phyloP scores from a whole-genome alignment of 345 rosid species.

The Camelina hispida region DNA sequence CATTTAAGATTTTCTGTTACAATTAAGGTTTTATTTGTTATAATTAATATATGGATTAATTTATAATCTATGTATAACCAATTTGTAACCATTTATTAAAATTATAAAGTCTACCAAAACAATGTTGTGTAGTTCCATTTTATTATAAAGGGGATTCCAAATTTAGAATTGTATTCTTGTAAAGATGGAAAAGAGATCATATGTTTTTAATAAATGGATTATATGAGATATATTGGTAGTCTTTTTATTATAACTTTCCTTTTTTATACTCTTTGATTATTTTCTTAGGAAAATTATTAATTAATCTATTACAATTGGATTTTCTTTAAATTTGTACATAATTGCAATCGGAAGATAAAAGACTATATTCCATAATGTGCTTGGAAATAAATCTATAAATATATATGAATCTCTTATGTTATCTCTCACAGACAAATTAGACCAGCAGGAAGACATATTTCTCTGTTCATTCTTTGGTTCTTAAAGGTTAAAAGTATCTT shows the following conservation, averaged over 20 bases:
- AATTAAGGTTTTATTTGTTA: no score
- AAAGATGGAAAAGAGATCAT: slow-evolving; percentile 5
- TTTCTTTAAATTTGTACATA: neutral
- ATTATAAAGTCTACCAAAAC: no score
- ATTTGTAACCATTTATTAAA: no score
- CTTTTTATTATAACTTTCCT: neutral
- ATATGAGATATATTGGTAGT: neutral
- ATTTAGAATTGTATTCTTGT: neutral
- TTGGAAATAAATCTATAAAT: neutral
- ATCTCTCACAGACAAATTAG: neutral
- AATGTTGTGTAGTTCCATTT: no score
- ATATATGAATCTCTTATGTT: neutral
- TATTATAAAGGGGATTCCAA: no score
- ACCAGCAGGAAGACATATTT: slow-evolving; percentile 5
- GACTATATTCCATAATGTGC: neutral
- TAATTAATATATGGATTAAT: no score
- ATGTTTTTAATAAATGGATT: neutral
- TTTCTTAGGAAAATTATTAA: neutral
- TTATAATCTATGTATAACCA: no score
- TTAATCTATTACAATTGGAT: neutral
- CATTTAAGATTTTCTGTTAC: no score
- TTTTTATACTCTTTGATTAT: neutral
- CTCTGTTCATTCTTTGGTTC: slow-evolving; percentile 10
- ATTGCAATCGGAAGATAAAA: neutral
- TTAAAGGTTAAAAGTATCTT: neutral